Conservation (phyloP, 208 protist species). For the Leishmania martiniquensis region DNA sequence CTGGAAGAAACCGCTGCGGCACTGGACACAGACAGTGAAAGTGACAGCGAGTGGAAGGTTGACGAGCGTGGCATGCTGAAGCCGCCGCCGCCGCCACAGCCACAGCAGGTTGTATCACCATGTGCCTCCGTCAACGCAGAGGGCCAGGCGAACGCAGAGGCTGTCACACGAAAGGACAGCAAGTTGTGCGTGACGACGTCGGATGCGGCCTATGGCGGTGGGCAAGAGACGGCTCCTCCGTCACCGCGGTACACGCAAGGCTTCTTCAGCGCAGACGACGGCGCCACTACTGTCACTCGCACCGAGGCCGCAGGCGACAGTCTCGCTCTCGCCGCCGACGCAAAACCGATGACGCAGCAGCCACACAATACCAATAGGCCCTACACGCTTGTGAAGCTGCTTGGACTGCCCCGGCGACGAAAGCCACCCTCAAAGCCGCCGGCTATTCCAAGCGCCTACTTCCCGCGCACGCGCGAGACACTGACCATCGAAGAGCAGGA, state of each 20-base stretch:
- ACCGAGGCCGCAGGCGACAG: neutral
- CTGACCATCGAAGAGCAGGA: constrained; percentile 6
- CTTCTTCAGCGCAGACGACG: neutral
- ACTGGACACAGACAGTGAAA: constrained; percentile 19
- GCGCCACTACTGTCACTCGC: neutral
- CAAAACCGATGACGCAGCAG: neutral
- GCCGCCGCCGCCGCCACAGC: constrained; percentile 2
- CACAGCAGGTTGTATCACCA: neutral
- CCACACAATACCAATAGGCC: neutral
- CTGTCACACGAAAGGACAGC: neutral
- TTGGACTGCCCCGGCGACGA: neutral
- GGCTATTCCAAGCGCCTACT: constrained; percentile 12
- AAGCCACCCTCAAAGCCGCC: neutral
- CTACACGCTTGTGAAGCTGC: neutral
- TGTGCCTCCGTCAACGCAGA: neutral
- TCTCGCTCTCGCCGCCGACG: neutral
- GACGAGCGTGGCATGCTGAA: constrained; percentile 19
- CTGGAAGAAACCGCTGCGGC: neutral
- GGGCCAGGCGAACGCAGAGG: neutral
- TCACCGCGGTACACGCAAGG: neutral
- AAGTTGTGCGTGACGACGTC: neutral
- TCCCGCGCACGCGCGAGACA: constrained; percentile 4
- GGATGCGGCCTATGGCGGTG: neutral
- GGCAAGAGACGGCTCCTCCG: neutral
- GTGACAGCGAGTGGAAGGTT: constrained; percentile 1